These are phyloP conservation scores for Glarea lozoyensis DNA, from an alignment of 495 filamentous ascomycete species.

Conservation along the genomic window DNA sequence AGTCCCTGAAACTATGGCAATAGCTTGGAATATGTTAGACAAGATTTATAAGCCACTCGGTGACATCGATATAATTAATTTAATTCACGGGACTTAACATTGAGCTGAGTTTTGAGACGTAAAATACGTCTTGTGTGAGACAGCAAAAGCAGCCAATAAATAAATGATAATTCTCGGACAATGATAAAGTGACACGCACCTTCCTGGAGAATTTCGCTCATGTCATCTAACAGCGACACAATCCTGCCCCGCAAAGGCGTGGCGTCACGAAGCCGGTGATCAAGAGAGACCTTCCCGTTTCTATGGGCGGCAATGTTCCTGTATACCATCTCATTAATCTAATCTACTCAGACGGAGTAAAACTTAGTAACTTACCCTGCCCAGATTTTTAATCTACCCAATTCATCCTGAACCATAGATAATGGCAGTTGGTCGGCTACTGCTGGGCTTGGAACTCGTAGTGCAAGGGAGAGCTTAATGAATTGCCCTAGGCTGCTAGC, in stretches of 20 bases:
- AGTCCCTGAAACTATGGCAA: too few relatives aligned
- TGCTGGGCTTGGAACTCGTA: too few relatives aligned
- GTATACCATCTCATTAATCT: neutral
- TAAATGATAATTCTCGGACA: neutral
- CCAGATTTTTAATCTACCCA: constrained; percentile 2
- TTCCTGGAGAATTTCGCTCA: neutral
- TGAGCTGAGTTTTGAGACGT: too few relatives aligned
- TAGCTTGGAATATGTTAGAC: too few relatives aligned
- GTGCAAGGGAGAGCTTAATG: neutral
- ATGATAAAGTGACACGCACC: neutral
- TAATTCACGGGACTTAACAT: too few relatives aligned
- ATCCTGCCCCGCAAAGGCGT: neutral
- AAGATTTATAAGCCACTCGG: too few relatives aligned
- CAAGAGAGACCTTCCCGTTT: constrained; percentile 6
- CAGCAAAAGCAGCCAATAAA: too few relatives aligned
- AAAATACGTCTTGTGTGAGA: too few relatives aligned
- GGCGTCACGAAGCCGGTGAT: constrained; percentile 6
- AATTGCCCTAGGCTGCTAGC: neutral
- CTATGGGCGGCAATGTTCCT: constrained; percentile 11
- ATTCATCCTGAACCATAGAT: neutral
- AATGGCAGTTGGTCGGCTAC: too few relatives aligned
- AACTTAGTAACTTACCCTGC: neutral
- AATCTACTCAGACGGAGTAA: neutral
- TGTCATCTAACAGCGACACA: neutral
- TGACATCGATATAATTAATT: too few relatives aligned